Percentiles rank a stretch among this genome's conserved stretches.
phyloP scores from a whole-genome alignment of 2,329 filamentous ascomycete genomes.

The Cercospora sp. region DNA sequence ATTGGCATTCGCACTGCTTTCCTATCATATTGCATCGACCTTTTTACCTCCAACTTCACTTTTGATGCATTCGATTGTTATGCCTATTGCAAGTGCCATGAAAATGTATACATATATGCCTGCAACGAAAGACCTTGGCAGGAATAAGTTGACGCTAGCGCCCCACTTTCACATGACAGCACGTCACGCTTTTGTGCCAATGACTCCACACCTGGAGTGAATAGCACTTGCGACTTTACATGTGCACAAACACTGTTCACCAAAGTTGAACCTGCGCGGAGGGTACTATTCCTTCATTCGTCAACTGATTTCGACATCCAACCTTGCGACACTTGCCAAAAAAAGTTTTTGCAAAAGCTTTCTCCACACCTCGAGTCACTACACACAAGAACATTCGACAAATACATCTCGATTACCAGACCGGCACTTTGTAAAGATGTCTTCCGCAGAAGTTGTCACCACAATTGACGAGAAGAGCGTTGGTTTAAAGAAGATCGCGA shows the following conservation, averaged over 20 bases:
- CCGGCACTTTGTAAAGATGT: conserved; percentile 3
- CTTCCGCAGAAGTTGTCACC: conserved; percentile 8
- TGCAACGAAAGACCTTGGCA: background rate
- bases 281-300: background rate
- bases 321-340: background rate
- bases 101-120: background rate
- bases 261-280: background rate
- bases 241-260: background rate
- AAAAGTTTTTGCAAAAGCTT: conserved; percentile 7
- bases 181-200: conserved; percentile 1
- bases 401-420: background rate
- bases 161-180: conserved; percentile 11
- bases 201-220: background rate
- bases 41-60: background rate
- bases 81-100: background rate
- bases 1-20: background rate
- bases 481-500: conserved; percentile 53
- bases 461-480: conserved; percentile 11
- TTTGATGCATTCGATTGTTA: background rate
- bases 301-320: background rate
- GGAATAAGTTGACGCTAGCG: background rate
- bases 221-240: background rate
- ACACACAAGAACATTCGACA: background rate
- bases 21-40: background rate
- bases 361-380: background rate